Evolutionary conservation across 306 rosid genomes (phyloP).

Genomic region (Carpinus fangiana): DNA sequence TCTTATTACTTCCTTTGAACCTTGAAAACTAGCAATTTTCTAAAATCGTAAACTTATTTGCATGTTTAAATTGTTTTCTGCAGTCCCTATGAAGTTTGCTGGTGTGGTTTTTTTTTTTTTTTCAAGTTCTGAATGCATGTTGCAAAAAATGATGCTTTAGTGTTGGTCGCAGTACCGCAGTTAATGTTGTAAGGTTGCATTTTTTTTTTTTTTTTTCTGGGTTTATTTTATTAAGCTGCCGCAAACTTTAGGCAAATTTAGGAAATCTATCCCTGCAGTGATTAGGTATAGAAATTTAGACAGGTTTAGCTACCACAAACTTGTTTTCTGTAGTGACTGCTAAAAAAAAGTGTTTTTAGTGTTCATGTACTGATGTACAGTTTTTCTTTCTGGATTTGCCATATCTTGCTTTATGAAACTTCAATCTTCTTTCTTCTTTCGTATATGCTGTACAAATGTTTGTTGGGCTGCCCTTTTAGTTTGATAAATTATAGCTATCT

Average conservation of each 20-base stretch:
- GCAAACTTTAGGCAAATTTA: too few relatives aligned
- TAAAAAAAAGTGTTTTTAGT: neutral
- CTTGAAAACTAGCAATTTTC: neutral
- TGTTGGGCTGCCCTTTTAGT: slow-evolving; percentile 1
- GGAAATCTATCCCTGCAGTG: too few relatives aligned
- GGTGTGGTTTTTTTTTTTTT: neutral
- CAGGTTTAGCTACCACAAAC: neutral
- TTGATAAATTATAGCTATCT: neutral
- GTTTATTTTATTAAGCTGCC: neutral
- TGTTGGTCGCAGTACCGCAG: neutral
- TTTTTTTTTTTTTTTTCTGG: neutral
- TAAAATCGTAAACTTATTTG: neutral
- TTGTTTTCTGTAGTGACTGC: neutral
- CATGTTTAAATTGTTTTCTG: neutral
- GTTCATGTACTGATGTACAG: neutral
- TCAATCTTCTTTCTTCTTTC: neutral
- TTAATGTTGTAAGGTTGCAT: neutral
- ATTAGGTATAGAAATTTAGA: neutral
- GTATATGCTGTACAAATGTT: neutral
- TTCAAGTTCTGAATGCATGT: neutral
- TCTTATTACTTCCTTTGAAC: neutral
- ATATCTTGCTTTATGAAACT: neutral
- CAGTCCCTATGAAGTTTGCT: neutral
- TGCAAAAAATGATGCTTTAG: neutral
- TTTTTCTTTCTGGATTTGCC: neutral